Conservation (phyloP, 805 yeast species). For the Hanseniaspora clermontiae region DNA sequence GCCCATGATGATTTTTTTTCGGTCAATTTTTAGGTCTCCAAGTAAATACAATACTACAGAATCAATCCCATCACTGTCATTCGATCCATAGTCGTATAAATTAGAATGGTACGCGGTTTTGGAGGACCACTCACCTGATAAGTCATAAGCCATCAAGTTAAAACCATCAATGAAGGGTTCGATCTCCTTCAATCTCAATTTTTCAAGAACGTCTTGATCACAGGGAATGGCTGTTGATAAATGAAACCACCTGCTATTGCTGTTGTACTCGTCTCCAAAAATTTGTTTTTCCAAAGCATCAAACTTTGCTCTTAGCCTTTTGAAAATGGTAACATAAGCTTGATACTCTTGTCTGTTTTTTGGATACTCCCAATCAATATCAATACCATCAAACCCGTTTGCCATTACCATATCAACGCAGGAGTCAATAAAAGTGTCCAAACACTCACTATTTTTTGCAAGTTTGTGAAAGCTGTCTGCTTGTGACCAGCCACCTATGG, state of each 20-base stretch:
- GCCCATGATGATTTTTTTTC: slow-evolving; percentile 56
- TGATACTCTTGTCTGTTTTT: slow-evolving; percentile 33
- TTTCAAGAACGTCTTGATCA: slow-evolving; percentile 33
- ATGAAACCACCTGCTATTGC: slow-evolving; percentile 26
- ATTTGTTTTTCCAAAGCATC: slow-evolving; percentile 28
- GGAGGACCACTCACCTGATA: slow-evolving; percentile 63
- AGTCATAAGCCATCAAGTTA: slow-evolving; percentile 90
- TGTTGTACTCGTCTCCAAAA: slow-evolving; percentile 15
- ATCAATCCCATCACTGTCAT: slow-evolving; percentile 35
- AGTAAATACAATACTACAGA: slow-evolving; percentile 37
- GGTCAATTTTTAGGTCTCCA: slow-evolving; percentile 29
- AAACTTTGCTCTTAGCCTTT: slow-evolving; percentile 31
- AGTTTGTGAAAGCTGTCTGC: slow-evolving; percentile 38
- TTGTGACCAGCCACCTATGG: slow-evolving; percentile 75
- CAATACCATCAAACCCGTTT: slow-evolving; percentile 77
- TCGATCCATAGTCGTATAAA: slow-evolving; percentile 27
- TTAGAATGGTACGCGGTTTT: slow-evolving; percentile 59
- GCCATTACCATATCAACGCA: slow-evolving; percentile 36
- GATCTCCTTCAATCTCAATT: slow-evolving; percentile 41
- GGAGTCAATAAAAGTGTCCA: slow-evolving; percentile 39
- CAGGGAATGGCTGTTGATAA: slow-evolving; percentile 74
- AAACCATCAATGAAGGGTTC: slow-evolving; percentile 50
- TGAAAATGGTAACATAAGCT: slow-evolving; percentile 34
- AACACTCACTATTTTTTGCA: slow-evolving; percentile 27
- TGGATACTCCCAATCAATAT: slow-evolving; percentile 93